phyloP scores from a whole-genome alignment of 257 asterid genomes.

The Prunella vulgaris region DNA sequence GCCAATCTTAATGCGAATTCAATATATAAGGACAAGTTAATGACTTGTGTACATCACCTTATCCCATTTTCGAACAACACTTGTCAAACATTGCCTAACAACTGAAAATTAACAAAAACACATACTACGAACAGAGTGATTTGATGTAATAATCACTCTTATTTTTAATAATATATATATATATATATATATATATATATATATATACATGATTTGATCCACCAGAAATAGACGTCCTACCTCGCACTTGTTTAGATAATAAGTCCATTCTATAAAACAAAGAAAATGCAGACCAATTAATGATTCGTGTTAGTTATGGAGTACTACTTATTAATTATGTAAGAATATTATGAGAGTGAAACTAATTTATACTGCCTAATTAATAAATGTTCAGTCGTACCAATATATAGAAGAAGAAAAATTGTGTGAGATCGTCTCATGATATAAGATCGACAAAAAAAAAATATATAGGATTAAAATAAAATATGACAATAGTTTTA shows the following conservation, averaged over 20 bases:
- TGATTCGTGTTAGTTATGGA: constrained; percentile 17
- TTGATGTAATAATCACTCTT: constrained; percentile 18
- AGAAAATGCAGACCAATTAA: not conserved
- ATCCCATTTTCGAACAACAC: not conserved
- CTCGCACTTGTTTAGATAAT: constrained; percentile 1
- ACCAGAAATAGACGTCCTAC: constrained; percentile 21
- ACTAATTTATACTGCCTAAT: not conserved
- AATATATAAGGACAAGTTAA: not conserved
- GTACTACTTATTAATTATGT: not conserved
- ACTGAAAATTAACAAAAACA: constrained; percentile 7
- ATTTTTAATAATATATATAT: not conserved
- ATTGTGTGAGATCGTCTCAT: too few species aligned
- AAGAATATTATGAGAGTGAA: not conserved
- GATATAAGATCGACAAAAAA: too few species aligned
- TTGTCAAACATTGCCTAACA: constrained; percentile 1
- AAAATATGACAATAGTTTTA: too few species aligned
- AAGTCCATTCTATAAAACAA: not conserved
- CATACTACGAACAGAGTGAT: not conserved
- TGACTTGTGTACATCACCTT: not conserved
- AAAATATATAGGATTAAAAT: too few species aligned
- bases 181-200: too few species aligned
- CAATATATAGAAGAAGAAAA: not conserved
- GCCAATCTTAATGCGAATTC: not conserved
- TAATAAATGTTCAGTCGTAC: not conserved
- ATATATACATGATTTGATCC: too few species aligned